Evolutionary conservation across 164 flowering plant genomes (phyloP).

Genomic region (Magnolia changhungtana): DNA sequence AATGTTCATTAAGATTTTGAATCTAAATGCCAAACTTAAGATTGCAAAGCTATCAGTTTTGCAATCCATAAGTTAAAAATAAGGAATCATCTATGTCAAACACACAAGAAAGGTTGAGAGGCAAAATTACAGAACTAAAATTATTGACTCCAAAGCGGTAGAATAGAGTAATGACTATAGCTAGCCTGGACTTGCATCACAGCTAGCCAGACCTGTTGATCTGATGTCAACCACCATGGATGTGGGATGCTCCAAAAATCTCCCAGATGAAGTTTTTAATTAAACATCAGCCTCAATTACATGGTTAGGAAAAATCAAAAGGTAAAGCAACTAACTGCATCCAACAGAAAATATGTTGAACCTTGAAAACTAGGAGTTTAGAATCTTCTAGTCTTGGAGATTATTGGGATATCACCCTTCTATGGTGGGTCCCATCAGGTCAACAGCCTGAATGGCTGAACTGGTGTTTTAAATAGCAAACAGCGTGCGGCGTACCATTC

Average conservation of each 20-base stretch:
- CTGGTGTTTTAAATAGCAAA: no score
- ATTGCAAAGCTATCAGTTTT: background rate
- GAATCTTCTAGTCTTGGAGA: background rate
- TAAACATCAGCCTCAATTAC: background rate
- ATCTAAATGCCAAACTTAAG: background rate
- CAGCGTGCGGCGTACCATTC: no score
- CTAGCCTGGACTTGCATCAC: background rate
- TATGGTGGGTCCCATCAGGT: background rate
- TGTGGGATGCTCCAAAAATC: background rate
- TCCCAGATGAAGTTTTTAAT: background rate
- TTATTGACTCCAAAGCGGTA: no score
- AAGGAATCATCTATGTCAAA: background rate
- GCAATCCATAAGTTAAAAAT: background rate
- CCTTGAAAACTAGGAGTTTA: background rate
- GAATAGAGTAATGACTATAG: background rate
- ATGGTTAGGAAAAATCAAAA: background rate
- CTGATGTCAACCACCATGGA: background rate
- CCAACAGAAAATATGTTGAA: background rate
- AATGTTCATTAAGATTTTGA: background rate
- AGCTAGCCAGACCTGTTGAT: background rate
- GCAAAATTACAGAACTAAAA: background rate
- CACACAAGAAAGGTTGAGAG: background rate
- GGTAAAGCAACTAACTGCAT: background rate
- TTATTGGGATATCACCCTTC: background rate
- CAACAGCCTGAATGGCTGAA: background rate